A percentile compares a stretch with the other conserved stretches of the same genome.
phyloP scores from a whole-genome alignment of 495 filamentous ascomycete species.

The Halenospora varia region DNA sequence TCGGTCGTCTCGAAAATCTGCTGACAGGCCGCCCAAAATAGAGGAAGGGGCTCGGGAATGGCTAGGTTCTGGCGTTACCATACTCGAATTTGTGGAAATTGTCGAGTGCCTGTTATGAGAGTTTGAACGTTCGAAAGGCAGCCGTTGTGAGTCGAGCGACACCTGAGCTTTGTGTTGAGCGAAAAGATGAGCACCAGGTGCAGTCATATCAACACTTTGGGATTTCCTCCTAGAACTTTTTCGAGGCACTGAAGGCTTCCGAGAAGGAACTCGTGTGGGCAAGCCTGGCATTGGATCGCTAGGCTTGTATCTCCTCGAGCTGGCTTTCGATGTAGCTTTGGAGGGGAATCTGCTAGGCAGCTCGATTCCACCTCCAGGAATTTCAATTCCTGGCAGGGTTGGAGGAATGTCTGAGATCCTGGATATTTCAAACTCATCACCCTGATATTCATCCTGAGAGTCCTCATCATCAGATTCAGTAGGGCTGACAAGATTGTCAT shows the following conservation, averaged over 20 bases:
- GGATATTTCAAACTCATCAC: conserved; percentile 35
- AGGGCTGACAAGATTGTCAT: conserved; percentile 36
- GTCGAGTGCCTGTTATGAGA: conserved; percentile 48
- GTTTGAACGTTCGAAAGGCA: conserved; percentile 59
- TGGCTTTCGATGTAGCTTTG: conserved; percentile 42
- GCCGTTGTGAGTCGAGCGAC: conserved; percentile 38
- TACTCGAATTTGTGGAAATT: conserved; percentile 42
- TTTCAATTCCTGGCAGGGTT: conserved; percentile 55
- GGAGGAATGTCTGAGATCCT: conserved; percentile 50
- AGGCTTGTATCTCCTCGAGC: conserved; percentile 11
- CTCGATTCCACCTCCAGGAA: conserved; percentile 55
- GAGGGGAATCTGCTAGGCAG: conserved; percentile 61
- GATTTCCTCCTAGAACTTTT: conserved; percentile 24
- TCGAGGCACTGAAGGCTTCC: conserved; percentile 21
- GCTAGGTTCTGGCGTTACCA: conserved; percentile 21
- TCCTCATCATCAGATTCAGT: conserved; percentile 32
- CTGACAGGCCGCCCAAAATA: conserved; percentile 18
- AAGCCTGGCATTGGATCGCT: conserved; percentile 25
- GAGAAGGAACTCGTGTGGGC: conserved; percentile 29
- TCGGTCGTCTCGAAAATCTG: conserved; percentile 37
- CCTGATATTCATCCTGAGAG: conserved; percentile 20
- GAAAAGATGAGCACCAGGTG: conserved; percentile 10
- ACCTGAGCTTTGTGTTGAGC: conserved; percentile 26
- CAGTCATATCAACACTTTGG: conserved; percentile 20
- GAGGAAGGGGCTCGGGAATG: conserved; percentile 32